Evolutionary conservation across 495 filamentous ascomycete species (phyloP).

Genomic region (Talaromyces adpressus): DNA sequence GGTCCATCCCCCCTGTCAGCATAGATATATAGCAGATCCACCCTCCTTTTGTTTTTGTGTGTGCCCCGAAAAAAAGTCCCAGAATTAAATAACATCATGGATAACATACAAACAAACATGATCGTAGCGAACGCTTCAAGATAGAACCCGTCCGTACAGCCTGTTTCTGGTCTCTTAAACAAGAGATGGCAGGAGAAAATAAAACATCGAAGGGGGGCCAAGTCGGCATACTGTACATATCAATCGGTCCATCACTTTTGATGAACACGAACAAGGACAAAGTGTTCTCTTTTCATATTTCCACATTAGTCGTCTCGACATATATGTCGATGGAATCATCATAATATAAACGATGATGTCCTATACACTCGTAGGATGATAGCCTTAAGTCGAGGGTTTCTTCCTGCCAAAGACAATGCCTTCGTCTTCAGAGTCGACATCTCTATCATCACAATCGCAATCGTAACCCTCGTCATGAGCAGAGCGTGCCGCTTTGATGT

Average conservation of each 20-base stretch:
- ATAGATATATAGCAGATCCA: neutral
- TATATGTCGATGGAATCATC: neutral
- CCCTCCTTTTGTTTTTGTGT: neutral
- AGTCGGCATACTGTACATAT: neutral
- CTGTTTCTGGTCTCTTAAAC: neutral
- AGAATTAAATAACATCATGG: neutral
- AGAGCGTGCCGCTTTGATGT: constrained; percentile 15
- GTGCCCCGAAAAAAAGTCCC: neutral
- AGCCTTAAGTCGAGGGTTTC: constrained; percentile 16
- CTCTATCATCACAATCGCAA: constrained; percentile 41
- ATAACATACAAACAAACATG: neutral
- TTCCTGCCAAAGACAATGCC: constrained; percentile 37
- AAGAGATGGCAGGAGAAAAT: neutral
- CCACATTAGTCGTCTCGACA: constrained; percentile 1
- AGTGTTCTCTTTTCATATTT: neutral
- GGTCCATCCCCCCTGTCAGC: neutral
- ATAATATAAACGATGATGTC: neutral
- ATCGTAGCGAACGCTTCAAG: neutral
- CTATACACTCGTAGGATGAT: neutral
- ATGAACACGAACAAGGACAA: neutral
- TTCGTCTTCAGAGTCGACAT: constrained; percentile 46
- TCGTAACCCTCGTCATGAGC: constrained; percentile 34
- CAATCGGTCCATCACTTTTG: neutral
- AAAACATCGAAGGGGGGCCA: neutral
- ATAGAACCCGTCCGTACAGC: neutral